Evolutionary conservation across 768 basidiomycete species (phyloP).

Genomic region (Solioccasus polychromus): DNA sequence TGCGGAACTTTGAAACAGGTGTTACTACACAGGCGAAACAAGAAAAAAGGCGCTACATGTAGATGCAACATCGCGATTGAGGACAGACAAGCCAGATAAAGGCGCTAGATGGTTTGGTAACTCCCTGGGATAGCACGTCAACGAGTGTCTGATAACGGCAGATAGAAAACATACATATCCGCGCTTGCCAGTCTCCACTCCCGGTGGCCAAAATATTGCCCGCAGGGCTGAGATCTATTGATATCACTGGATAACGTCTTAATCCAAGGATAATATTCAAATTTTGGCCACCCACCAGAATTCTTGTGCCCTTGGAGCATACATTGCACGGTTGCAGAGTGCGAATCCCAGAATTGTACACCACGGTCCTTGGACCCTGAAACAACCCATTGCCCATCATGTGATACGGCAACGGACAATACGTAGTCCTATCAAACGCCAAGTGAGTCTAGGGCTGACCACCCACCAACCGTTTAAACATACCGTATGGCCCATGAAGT

Average conservation of each 20-base stretch:
- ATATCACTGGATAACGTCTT: slow-evolving; percentile 49
- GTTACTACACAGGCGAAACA: slow-evolving; percentile 26
- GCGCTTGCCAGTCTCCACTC: slow-evolving; percentile 68
- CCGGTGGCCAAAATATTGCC: slow-evolving; percentile 66
- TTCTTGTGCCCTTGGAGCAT: slow-evolving; percentile 84
- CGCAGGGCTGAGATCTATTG: slow-evolving; percentile 63
- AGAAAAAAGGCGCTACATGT: slow-evolving; percentile 26
- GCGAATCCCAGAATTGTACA: slow-evolving; percentile 91
- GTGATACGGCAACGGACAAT: slow-evolving; percentile 74
- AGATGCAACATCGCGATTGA: slow-evolving; percentile 16
- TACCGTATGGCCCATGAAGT: slow-evolving; percentile 87
- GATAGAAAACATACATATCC: slow-evolving; percentile 51
- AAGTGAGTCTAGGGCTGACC: not conserved
- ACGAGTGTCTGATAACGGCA: slow-evolving; percentile 1
- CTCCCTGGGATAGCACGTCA: slow-evolving; percentile 21
- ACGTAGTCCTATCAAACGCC: slow-evolving; percentile 56
- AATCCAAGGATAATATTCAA: slow-evolving; percentile 4
- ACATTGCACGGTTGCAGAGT: slow-evolving; percentile 77
- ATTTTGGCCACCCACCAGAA: slow-evolving; percentile 45
- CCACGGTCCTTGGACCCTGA: slow-evolving; percentile 95
- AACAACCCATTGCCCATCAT: slow-evolving; percentile 93
- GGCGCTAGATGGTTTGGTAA: slow-evolving; percentile 28
- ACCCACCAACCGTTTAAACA: slow-evolving; percentile 22
- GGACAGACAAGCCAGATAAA: slow-evolving; percentile 4
- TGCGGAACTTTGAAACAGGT: slow-evolving; percentile 8